These are phyloP conservation scores for Neofusicoccum cordaticola DNA, from an alignment of 2,329 filamentous ascomycete species.

Conservation along the genomic window DNA sequence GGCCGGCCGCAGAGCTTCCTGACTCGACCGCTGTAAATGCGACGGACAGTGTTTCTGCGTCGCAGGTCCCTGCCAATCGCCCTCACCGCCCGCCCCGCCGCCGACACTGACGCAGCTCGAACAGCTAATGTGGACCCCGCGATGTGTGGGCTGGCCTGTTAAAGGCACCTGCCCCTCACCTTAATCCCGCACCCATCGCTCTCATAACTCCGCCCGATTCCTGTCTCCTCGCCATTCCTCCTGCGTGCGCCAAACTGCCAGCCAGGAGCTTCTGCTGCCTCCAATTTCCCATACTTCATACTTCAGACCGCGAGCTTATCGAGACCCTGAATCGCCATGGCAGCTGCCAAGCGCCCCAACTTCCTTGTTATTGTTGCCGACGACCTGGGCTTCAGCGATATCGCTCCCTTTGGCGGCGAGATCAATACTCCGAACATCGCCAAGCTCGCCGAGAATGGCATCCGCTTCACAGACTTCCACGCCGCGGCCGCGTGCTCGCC, in stretches of 20 bases:
- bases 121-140: constrained; percentile 4
- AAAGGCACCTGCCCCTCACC: constrained; percentile 8
- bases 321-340: not conserved
- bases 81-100: constrained; percentile 3
- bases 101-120: constrained; percentile 2
- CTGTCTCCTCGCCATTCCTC: not conserved
- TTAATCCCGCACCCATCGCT: not conserved
- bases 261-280: not conserved
- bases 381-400: constrained; percentile 60
- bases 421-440: constrained; percentile 61
- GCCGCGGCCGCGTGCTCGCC: constrained; percentile 64
- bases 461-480: constrained; percentile 65
- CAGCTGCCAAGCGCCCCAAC: constrained; percentile 50
- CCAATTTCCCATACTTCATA: not conserved
- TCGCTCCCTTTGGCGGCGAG: constrained; percentile 59
- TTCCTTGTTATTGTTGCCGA: constrained; percentile 60
- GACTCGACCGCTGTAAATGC: not conserved
- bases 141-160: constrained; percentile 4
- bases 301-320: not conserved
- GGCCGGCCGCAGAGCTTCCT: not conserved
- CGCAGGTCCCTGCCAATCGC: not conserved
- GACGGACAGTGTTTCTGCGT: not conserved
- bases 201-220: no score
- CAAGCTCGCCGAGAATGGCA: constrained; percentile 44
- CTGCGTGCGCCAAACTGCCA: not conserved